Conservation (phyloP, 1,284 basidiomycete species). For the Melampsora americana region DNA sequence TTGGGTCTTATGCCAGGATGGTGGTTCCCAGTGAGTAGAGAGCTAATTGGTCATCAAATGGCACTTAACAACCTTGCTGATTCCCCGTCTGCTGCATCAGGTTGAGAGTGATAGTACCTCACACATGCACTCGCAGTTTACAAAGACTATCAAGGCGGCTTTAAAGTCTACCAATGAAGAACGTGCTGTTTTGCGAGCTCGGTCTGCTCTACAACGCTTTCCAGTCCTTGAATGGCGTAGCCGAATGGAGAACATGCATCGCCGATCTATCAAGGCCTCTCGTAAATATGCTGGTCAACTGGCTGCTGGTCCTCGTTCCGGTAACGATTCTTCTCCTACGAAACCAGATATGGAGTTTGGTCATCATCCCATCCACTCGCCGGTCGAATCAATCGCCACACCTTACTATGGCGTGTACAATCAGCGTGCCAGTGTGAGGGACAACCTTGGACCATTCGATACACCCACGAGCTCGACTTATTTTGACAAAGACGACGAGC, state of each 20-base stretch:
- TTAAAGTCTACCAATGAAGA: conserved; percentile 84
- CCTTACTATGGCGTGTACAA: too few relatives aligned
- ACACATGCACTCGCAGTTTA: conserved; percentile 89
- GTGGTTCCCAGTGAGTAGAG: conserved; percentile 60
- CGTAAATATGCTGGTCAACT: conserved; percentile 66
- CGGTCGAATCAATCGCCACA: too few relatives aligned
- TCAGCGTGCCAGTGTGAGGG: too few relatives aligned
- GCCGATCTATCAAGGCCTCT: conserved; percentile 71
- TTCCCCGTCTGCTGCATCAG: conserved; percentile 57
- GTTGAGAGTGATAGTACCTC: conserved; percentile 83
- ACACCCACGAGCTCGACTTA: neutral
- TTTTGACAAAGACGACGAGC: neutral
- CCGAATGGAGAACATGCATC: conserved; percentile 87
- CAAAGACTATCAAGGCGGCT: conserved; percentile 88
- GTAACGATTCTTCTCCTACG: conserved; percentile 23
- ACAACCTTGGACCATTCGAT: too few relatives aligned
- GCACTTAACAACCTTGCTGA: neutral
- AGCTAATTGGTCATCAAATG: neutral
- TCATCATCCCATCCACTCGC: neutral
- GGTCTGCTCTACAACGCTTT: conserved; percentile 89
- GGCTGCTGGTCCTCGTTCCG: conserved; percentile 65
- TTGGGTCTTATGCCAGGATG: conserved; percentile 93
- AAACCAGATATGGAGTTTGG: neutral
- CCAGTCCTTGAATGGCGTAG: conserved; percentile 94
- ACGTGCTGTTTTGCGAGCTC: conserved; percentile 80